Base-by-base conservation (phyloP, 179 eudicot species). In the Drosera spatulata region DNA sequence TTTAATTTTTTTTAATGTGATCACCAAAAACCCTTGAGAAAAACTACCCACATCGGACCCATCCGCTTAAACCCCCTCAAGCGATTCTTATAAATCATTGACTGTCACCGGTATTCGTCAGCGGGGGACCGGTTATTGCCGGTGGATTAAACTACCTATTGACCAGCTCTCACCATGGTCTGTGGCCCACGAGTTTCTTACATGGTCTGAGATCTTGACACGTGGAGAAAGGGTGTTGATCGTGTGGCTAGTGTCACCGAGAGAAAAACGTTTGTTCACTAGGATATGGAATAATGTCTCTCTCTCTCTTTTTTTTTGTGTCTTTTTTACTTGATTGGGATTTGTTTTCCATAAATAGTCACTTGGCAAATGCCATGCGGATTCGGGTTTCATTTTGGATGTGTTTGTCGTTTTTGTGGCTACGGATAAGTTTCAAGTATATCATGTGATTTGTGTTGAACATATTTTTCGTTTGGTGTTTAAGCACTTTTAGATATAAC, bases 1-100 rank as follows among this genome's bases (percentile, higher is more conserved):
- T 43, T 64, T 15, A 49, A 10, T 37, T 2, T 40, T 46, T 43
- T 54, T 50, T 9, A 8, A 39, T 39, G 38, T 64, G 75, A 76
- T 73, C 73, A 62, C 69, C 69, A 79, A 84, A 82, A 79, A 84
- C 91, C 91, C 77, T 61, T 71, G 75, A 81, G 79, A 82, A 70
- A 79, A 80, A 75, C 69, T 4, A 43, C 6, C 5, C 5, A 43
- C 5, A 43, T 4, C 45, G 8, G 8, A 43, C 68, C 71, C 67
- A 60, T 61, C 40, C 22, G 9, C 62, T 57, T 71, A 77, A 71
- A 81, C 77, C 73, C 89, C 88, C 83, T 81, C 68, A 46, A 59
- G 61, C 52, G 33, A 22, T 22, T 66, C 64, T 65, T 70, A 69
- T 73, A 76, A 22, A 22, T 66, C 60, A 68, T 69, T 67, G 69